A percentile compares a stretch with the other conserved stretches of the same genome.
These are phyloP conservation scores for Prunus salicina DNA, from an alignment of 306 rosid genomes.

Conservation along the genomic window DNA sequence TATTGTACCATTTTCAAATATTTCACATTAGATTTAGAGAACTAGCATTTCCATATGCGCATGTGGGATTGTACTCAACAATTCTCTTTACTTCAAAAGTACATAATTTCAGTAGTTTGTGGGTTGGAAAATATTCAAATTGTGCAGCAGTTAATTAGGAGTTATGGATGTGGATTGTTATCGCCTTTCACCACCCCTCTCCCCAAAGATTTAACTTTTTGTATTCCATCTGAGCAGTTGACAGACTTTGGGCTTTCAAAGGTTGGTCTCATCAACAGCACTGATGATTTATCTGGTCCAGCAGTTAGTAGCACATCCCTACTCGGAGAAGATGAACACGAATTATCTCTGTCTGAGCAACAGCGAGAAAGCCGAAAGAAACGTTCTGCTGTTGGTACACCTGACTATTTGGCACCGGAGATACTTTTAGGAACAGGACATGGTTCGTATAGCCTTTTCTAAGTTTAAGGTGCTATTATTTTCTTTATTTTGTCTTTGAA, in stretches of 20 bases:
- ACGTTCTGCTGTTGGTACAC: conserved; percentile 98
- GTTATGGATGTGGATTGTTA: neutral
- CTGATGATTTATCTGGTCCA: conserved; percentile 96
- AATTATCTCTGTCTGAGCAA: conserved; percentile 58
- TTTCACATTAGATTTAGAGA: neutral
- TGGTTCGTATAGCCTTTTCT: conserved; percentile 71
- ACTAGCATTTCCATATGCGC: neutral
- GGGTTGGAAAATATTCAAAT: neutral
- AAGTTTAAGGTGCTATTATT: conserved; percentile 54
- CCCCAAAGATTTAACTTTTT: neutral
- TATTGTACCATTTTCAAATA: neutral
- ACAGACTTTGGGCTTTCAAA: conserved; percentile 98
- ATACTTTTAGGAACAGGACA: conserved; percentile 99
- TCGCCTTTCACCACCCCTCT: neutral
- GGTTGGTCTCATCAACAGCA: conserved; percentile 99
- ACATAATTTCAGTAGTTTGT: neutral
- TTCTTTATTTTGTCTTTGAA: conserved; percentile 26
- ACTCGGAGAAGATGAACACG: conserved; percentile 71
- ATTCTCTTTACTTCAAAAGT: neutral
- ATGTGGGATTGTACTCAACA: neutral
- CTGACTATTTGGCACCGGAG: conserved; percentile 99
- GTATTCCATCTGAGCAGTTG: conserved; percentile 52
- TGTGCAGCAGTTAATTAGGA: neutral
- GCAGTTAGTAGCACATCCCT: conserved; percentile 80
- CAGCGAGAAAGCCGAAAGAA: conserved; percentile 83